phyloP scores from a whole-genome alignment of 169 alveolate genomes.

The Neospora caninum region DNA sequence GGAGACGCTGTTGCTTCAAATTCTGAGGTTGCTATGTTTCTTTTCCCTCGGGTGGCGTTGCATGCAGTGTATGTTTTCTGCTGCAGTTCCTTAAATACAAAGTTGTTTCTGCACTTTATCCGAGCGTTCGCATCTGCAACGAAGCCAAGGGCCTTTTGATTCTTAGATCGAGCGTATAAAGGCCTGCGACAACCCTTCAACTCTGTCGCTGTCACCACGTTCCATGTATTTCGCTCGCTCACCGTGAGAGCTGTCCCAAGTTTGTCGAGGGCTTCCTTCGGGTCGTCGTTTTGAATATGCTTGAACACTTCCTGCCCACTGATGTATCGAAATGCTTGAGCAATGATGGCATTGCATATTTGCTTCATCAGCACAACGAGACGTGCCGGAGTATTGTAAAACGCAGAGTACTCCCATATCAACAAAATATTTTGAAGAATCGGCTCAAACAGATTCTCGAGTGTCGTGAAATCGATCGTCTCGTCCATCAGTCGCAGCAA shows the following conservation, averaged over 20 bases:
- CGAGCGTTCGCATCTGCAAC: too few relatives aligned
- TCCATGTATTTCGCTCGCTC: neutral
- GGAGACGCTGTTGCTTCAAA: too few relatives aligned
- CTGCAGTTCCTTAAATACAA: too few relatives aligned
- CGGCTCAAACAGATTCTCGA: conserved; percentile 89
- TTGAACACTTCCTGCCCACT: conserved; percentile 89
- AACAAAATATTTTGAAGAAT: conserved; percentile 90
- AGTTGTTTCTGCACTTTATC: too few relatives aligned
- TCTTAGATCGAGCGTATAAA: too few relatives aligned
- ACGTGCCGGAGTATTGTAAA: conserved; percentile 93
- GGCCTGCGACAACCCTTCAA: too few relatives aligned
- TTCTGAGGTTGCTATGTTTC: too few relatives aligned
- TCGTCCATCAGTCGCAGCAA: conserved; percentile 86
- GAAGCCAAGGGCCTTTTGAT: too few relatives aligned
- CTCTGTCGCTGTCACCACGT: too few relatives aligned
- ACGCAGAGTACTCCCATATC: conserved; percentile 89
- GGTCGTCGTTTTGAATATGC: conserved; percentile 88
- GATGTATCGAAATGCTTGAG: conserved; percentile 88
- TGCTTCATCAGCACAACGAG: conserved; percentile 92
- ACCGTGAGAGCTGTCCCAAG: conserved; percentile 84
- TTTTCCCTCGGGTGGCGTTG: too few relatives aligned
- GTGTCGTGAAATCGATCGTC: conserved; percentile 86
- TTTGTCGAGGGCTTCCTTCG: conserved; percentile 90
- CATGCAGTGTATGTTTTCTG: too few relatives aligned
- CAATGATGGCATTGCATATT: conserved; percentile 92